Percentiles rank a stretch among this genome's conserved stretches.
Conservation (phyloP, 352 stramenopile species). For the Globisporangium middletonii region DNA sequence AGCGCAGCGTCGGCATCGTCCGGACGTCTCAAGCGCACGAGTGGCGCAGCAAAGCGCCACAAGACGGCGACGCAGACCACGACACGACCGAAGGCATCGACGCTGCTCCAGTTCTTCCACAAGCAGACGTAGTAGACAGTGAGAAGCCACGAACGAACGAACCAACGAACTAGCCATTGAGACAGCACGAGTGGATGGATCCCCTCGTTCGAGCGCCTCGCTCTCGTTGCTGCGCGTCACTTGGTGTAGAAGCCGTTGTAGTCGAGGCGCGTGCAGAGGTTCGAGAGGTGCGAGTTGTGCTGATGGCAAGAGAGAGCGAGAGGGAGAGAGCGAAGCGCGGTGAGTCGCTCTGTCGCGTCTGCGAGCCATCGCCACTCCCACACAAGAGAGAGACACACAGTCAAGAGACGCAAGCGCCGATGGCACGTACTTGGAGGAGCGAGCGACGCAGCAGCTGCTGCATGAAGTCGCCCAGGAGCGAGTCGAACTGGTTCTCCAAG, state of each 20-base stretch:
- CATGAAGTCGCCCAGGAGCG: conserved; percentile 86
- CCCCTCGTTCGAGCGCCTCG: too few relatives aligned
- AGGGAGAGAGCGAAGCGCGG: too few relatives aligned
- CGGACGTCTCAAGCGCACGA: neutral
- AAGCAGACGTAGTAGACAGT: conserved; percentile 15
- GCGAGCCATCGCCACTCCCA: neutral
- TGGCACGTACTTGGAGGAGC: conserved; percentile 57
- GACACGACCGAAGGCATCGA: conserved; percentile 13
- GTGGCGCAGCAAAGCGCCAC: conserved; percentile 1
- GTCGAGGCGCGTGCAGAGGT: conserved; percentile 52
- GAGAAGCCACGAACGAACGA: too few relatives aligned
- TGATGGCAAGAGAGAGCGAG: conserved; percentile 8
- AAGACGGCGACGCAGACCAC: neutral
- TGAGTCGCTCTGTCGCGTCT: too few relatives aligned
- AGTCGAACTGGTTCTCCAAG: conserved; percentile 84
- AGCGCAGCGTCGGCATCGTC: too few relatives aligned
- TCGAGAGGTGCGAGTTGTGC: conserved; percentile 67
- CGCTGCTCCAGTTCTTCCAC: conserved; percentile 46
- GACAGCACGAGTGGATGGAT: too few relatives aligned
- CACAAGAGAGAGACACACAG: neutral
- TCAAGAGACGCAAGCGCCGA: too few relatives aligned
- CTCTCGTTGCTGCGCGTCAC: conserved; percentile 21
- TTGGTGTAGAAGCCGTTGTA: conserved; percentile 75
- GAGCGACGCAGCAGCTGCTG: conserved; percentile 80
- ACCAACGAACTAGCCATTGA: too few relatives aligned